Evolutionary conservation across 2,329 filamentous ascomycete genomes (phyloP), one percentile per base, ranked within the genome.

Genomic region (Graphilbum sp.): DNA sequence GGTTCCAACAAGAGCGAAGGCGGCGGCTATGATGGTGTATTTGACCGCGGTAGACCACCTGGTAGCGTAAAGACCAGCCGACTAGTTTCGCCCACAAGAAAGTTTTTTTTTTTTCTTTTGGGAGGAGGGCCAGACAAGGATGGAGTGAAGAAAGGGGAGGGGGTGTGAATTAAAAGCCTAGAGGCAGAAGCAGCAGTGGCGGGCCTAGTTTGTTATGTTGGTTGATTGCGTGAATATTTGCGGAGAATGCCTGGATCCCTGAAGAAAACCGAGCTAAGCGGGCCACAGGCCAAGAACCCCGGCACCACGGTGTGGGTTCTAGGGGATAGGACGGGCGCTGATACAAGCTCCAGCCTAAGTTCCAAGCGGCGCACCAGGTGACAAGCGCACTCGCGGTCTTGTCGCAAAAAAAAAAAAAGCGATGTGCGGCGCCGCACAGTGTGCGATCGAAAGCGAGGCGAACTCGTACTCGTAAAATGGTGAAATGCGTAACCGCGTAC

Each of bases 11-110:
- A 34, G 37, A 21, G 31, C 49, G 49, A 53, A 37, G 38, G 35
- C 42, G 52, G 55, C 54, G 52, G 54, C 53, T 51, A 46, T 43
- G 49, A 49, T 52, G 52, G 52, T 50, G 52, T 56, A 55, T 58
- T 55, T 55, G 55, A 55, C 49, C 49, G 51, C 49, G 49, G 52
- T 49, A 53, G 47, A 41, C 45, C 15, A 18, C 19, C 17, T 8
- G 41, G 46, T 54, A 53, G 54, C 49, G 55, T 50, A 39, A 39
- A 34, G 32, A 33, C 45, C 40, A 43, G 45, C 40, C 42, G 41
- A 29, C 30, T 18, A 43, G 35, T 39, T 34, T 40, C 37, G 42
- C 45, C 34, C 32, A 33, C 35, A 33, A 37, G 21, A 25, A 21
- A 24, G n/a, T 16, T 36, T 36, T 37, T 32, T 36, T 37, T 32